These are phyloP conservation scores for Cladosporium halotolerans DNA, from an alignment of 2,329 filamentous ascomycete genomes.

Conservation along the genomic window DNA sequence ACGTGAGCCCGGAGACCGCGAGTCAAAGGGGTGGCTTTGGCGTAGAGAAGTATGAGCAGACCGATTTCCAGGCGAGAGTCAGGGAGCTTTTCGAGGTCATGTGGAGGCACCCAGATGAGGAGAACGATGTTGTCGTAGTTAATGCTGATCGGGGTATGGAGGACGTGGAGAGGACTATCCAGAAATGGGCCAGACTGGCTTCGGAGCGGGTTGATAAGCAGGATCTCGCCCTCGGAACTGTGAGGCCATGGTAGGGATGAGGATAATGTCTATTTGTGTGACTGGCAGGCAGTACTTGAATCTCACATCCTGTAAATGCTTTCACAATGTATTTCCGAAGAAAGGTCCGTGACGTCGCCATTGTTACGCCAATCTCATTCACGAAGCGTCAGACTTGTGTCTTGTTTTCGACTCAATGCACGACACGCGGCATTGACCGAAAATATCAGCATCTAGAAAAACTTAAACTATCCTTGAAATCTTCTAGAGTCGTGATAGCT, in stretches of 20 bases:
- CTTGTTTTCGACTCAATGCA: too few species aligned
- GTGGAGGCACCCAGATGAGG: constrained; percentile 37
- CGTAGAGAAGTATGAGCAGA: constrained; percentile 79
- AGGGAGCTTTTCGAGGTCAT: constrained; percentile 62
- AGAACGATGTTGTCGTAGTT: constrained; percentile 47
- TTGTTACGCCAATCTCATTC: too few species aligned
- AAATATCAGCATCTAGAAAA: too few species aligned
- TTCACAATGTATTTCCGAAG: too few species aligned
- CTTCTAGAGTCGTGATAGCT: too few species aligned
- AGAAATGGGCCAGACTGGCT: constrained; percentile 18
- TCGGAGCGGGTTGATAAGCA: constrained; percentile 12
- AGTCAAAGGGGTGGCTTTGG: constrained; percentile 79
- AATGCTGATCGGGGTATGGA: constrained; percentile 49
- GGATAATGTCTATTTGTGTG: neutral
- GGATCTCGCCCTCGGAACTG: constrained; percentile 8
- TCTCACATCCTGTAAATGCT: too few species aligned
- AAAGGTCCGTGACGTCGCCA: too few species aligned
- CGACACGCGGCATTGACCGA: too few species aligned
- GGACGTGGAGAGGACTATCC: constrained; percentile 41
- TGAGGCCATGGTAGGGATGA: constrained; percentile 5
- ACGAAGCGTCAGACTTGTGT: too few species aligned
- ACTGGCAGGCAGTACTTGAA: too few species aligned
- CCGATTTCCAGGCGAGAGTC: constrained; percentile 74
- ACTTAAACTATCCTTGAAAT: too few species aligned
- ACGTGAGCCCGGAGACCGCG: constrained; percentile 68